phyloP scores from a whole-genome alignment of 805 yeast genomes.

The Candida michaelii region DNA sequence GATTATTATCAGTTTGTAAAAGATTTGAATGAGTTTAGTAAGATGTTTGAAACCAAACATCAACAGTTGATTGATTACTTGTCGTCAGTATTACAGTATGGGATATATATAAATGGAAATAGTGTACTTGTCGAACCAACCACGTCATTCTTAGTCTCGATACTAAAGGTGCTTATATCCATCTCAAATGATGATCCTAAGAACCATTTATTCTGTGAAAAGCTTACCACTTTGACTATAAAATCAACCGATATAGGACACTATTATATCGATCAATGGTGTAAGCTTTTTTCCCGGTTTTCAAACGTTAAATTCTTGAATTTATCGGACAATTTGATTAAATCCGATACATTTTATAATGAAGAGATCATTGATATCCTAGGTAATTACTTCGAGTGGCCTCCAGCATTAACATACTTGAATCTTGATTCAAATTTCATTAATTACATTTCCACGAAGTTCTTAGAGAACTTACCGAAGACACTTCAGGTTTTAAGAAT shows the following conservation, averaged over 20 bases:
- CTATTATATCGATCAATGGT: slow-evolving; percentile 32
- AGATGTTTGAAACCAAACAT: slow-evolving; percentile 17
- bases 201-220: slow-evolving; percentile 16
- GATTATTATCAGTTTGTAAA: slow-evolving; percentile 23
- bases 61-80: slow-evolving; percentile 16
- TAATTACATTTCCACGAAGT: slow-evolving; percentile 17
- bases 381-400: slow-evolving; percentile 21
- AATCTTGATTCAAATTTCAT: slow-evolving; percentile 28
- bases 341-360: slow-evolving; percentile 11
- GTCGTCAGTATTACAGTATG: slow-evolving; percentile 18
- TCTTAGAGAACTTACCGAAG: slow-evolving; percentile 27
- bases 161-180: slow-evolving; percentile 28
- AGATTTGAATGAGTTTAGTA: slow-evolving; percentile 21
- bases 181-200: slow-evolving; percentile 17
- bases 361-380: slow-evolving; percentile 17
- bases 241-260: slow-evolving; percentile 36
- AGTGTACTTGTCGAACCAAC: slow-evolving; percentile 30
- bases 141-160: slow-evolving; percentile 28
- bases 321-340: slow-evolving; percentile 27
- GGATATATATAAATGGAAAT: slow-evolving; percentile 28
- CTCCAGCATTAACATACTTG: slow-evolving; percentile 23
- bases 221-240: slow-evolving; percentile 24
- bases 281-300: slow-evolving; percentile 26
- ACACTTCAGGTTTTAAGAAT: slow-evolving; percentile 25
- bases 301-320: slow-evolving; percentile 20